These are phyloP conservation scores for Tricholoma sp. DNA, from an alignment of 768 basidiomycete species.

Conservation along the genomic window DNA sequence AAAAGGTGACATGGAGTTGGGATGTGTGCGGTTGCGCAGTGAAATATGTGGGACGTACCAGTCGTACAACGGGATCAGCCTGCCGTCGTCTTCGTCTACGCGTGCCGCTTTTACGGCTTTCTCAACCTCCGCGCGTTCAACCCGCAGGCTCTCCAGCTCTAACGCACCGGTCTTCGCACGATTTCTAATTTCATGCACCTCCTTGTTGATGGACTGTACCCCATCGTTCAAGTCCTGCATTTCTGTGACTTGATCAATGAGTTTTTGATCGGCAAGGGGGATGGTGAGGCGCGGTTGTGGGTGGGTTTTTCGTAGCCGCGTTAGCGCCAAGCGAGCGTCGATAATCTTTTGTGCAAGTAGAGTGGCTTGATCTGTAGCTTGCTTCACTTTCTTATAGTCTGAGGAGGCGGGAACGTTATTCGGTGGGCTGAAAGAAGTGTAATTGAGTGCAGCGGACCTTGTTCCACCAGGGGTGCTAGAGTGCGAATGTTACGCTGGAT, in stretches of 20 bases:
- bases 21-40: neutral
- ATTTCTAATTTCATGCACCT: constrained; percentile 51
- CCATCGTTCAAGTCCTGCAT: constrained; percentile 75
- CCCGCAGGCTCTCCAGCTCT: constrained; percentile 54
- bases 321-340: constrained; percentile 75
- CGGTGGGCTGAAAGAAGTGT: neutral
- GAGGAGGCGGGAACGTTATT: neutral
- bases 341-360: constrained; percentile 71
- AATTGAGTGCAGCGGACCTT: constrained; percentile 35
- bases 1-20: neutral
- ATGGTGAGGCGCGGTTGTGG: constrained; percentile 79
- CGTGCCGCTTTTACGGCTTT: constrained; percentile 55
- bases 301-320: constrained; percentile 75
- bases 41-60: constrained; percentile 40
- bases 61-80: constrained; percentile 61
- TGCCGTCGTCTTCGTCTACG: constrained; percentile 57
- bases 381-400: constrained; percentile 60
- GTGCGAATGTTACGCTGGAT: constrained; percentile 57
- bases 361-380: constrained; percentile 48
- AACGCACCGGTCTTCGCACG: constrained; percentile 50
- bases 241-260: constrained; percentile 70
- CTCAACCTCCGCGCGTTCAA: constrained; percentile 65
- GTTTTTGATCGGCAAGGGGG: constrained; percentile 63
- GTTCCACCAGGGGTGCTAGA: constrained; percentile 63
- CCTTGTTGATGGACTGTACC: constrained; percentile 46